phyloP scores from a whole-genome alignment of 352 stramenopile species.

The Pythium coloratum region DNA sequence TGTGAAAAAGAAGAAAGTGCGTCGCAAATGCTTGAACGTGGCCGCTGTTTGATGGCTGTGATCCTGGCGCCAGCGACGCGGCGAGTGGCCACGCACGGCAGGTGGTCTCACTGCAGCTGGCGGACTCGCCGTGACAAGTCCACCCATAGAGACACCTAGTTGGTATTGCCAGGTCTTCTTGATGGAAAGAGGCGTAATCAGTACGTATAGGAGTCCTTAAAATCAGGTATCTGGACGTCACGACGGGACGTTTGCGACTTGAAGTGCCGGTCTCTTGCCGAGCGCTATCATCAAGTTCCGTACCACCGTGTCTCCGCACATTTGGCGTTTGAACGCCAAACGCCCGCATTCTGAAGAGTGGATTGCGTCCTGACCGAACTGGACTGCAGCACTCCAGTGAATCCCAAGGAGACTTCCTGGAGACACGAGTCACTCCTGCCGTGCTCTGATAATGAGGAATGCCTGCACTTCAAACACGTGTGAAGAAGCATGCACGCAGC shows the following conservation, averaged over 20 bases:
- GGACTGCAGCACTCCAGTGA: too few species aligned
- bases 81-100: neutral
- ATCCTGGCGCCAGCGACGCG: neutral
- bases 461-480: too few species aligned
- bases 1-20: neutral
- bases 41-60: neutral
- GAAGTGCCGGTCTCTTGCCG: neutral
- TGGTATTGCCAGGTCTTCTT: neutral
- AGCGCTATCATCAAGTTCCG: neutral
- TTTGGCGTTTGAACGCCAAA: neutral
- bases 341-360: too few species aligned
- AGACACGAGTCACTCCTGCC: too few species aligned
- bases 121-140: neutral
- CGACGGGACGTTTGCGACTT: neutral
- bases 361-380: too few species aligned
- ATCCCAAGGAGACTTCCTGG: too few species aligned
- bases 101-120: neutral
- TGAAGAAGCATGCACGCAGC: too few species aligned
- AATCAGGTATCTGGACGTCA: neutral
- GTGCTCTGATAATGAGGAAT: too few species aligned
- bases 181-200: neutral
- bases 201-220: neutral
- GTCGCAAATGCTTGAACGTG: neutral
- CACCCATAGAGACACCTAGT: neutral
- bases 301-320: neutral